Base-by-base conservation (phyloP, 352 stramenopile genomes). In the Phytopythium helicoides region DNA sequence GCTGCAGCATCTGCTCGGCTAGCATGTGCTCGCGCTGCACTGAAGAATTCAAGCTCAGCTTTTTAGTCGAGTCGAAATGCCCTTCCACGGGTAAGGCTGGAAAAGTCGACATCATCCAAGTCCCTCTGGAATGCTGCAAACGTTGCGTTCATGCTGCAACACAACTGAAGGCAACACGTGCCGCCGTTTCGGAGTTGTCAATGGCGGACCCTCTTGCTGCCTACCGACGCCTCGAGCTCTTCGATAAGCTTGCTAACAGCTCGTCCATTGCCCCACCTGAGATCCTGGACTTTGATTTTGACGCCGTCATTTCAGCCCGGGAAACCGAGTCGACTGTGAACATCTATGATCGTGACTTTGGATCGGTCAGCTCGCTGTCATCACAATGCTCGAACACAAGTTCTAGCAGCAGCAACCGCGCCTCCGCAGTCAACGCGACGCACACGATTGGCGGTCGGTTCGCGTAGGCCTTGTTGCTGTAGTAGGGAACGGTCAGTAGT, bases 1-100 rank as follows among this genome's bases (percentile, higher is more conserved):
- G 60, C 11, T 74, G 66, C 26, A 48, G 55, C 23, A 66, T 68
- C 37, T 74, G 66, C 44, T 57, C 40, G 6, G 55, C 56, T 12
- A 44, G 37, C 12, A 52, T 71, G 34, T 74, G 66, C 36, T 49
- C 62, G 14, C 62, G 66, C 21, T 74, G 66, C 58, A 56, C 62
- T 23, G 48, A 68, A 7, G 45, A 52, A 0, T 52, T 66, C 42
- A 68, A 66, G 48, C 51, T 74, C 36, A 71, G 49, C 41, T 71
- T 68, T 3, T 45, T 71, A 16, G 49, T 53, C 1, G 46, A 52
- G 10, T 33, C 28, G 5, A 33, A 33, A 5, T 33, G 28, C 28
- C 28, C 28, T 5, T 10, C 28, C 9, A 10, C 23, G 23, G 9
- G 6, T 9, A 49, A 38, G 25, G 7, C 16, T 2, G 23, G 8